Base-by-base conservation (phyloP, 306 rosid genomes). In the Pyrus pyrifolia region DNA sequence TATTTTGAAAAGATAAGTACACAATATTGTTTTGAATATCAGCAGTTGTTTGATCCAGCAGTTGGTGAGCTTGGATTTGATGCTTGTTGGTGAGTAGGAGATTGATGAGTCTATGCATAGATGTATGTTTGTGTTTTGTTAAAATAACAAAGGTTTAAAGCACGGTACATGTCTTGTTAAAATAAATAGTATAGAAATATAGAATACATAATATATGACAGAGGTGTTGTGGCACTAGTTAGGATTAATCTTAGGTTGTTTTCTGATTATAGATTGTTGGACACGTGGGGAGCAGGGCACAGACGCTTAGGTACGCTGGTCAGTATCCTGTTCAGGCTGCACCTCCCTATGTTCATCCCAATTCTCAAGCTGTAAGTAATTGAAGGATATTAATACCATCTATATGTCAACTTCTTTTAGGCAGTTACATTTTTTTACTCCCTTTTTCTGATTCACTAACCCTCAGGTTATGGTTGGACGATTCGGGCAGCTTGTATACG, bases 381-480 rank as follows among this genome's bases (percentile, higher is more conserved):
- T 73, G 30, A 44, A 82, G 5, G 64, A 65, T 71, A 57, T 61
- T 18, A 15, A 13, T 72, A 23, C 80, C 70, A 59, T 72, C 52
- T 53, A 59, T 79, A 2, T 23, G 42, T 59, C 46, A 77, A 70
- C 76, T 59, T 51, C 2, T 72, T 84, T 78, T 82, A 45, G 55
- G 63, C 35, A 38, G 68, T 17, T 19, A 71, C 35, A 60, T 12
- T 5, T 60, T 44, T 35, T n/a, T 49, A 75, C 58, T 61, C 55
- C 78, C 59, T 66, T 38, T 57, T 71, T n/a, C 49, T 84, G 31
- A 74, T 61, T 71, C 73, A 70, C 57, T 64, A 49, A 44, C 59
- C 60, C 59, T 4, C 88, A 93, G 98, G 96, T 86, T 77, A 85
- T 87, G 96, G 88, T 85, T 77, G 96, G 98, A 81, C 91, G 93